Conservation (phyloP, 2,329 filamentous ascomycete species). For the Bipolaris sorokiniana region DNA sequence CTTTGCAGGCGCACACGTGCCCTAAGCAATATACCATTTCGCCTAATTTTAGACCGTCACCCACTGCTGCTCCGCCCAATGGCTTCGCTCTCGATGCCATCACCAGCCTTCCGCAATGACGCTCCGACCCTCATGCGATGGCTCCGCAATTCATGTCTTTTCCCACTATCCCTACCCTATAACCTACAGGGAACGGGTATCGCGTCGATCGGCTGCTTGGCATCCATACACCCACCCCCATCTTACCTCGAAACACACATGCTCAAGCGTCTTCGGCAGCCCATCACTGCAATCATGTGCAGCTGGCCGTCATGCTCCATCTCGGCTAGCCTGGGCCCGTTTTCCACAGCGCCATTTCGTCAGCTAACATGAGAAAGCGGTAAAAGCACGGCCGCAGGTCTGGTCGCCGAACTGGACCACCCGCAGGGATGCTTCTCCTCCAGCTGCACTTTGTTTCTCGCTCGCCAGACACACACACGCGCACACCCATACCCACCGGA, state of each 20-base stretch:
- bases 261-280: constrained; percentile 29
- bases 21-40: constrained; percentile 41
- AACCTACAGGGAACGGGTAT: constrained; percentile 29
- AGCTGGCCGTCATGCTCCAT: constrained; percentile 32
- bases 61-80: constrained; percentile 18
- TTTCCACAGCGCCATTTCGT: constrained; percentile 34
- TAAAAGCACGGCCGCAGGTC: constrained; percentile 33
- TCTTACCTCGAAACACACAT: constrained; percentile 29
- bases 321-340: constrained; percentile 39
- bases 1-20: constrained; percentile 41
- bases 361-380: constrained; percentile 34
- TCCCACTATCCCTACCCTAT: constrained; percentile 15
- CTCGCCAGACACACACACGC: constrained; percentile 6
- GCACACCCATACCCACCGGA: neutral
- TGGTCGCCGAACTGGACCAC: constrained; percentile 40
- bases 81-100: constrained; percentile 31
- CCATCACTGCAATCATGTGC: constrained; percentile 41
- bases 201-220: constrained; percentile 21
- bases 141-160: constrained; percentile 26
- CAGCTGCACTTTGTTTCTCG: constrained; percentile 23
- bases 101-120: constrained; percentile 28
- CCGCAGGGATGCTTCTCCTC: constrained; percentile 24
- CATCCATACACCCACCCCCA: constrained; percentile 8
- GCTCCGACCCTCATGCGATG: constrained; percentile 14
- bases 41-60: constrained; percentile 42